Evolutionary conservation across 2,329 filamentous ascomycete genomes (phyloP).

Genomic region (Ophiostoma sp.): DNA sequence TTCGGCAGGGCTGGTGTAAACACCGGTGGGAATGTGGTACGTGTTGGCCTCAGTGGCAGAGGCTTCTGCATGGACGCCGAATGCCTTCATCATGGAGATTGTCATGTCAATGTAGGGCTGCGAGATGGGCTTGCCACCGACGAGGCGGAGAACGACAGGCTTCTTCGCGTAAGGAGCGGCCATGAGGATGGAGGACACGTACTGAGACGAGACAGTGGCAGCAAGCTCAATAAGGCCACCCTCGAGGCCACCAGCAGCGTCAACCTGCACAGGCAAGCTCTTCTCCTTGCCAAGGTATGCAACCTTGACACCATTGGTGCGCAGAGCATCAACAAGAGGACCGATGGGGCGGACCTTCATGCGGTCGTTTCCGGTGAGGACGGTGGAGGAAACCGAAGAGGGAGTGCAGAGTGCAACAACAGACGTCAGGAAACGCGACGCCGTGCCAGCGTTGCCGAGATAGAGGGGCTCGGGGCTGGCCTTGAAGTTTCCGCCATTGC

Average conservation of each 20-base stretch:
- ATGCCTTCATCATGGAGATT: slow-evolving; percentile 91
- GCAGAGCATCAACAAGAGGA: slow-evolving; percentile 83
- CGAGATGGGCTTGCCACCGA: slow-evolving; percentile 96
- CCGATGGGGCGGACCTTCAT: slow-evolving; percentile 97
- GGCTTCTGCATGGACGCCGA: slow-evolving; percentile 74
- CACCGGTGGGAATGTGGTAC: slow-evolving; percentile 83
- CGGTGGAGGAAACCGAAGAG: slow-evolving; percentile 58
- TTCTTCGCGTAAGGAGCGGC: slow-evolving; percentile 94
- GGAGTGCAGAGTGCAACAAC: slow-evolving; percentile 79
- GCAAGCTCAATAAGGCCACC: slow-evolving; percentile 87
- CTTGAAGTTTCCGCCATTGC: slow-evolving; percentile 78
- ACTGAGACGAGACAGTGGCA: slow-evolving; percentile 97
- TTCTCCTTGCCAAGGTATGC: slow-evolving; percentile 78
- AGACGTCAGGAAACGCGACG: slow-evolving; percentile 89
- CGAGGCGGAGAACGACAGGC: slow-evolving; percentile 79
- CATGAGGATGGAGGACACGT: slow-evolving; percentile 95
- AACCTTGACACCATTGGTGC: slow-evolving; percentile 78
- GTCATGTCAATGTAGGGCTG: slow-evolving; percentile 99
- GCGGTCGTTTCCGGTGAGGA: slow-evolving; percentile 86
- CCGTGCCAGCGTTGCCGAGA: slow-evolving; percentile 92
- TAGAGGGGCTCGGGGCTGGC: slow-evolving; percentile 77
- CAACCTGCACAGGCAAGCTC: slow-evolving; percentile 77
- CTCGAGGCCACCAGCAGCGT: slow-evolving; percentile 74
- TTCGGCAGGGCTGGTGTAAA: slow-evolving; percentile 75
- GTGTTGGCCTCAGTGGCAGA: slow-evolving; percentile 79